Evolutionary conservation across 73 alveolate genomes (phyloP).

Genomic region (Paramecium tetraurelia): DNA sequence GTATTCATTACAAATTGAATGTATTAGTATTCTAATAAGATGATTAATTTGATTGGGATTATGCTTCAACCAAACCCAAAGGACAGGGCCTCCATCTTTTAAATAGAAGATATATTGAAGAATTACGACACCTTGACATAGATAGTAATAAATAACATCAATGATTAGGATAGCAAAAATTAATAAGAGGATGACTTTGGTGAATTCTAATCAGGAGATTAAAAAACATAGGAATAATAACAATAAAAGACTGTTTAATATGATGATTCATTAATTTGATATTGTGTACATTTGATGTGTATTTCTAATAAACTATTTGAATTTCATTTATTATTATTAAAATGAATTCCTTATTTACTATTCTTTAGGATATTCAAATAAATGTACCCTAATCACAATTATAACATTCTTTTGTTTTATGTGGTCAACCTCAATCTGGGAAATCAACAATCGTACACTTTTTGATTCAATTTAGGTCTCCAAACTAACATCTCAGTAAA

Average conservation of each 20-base stretch:
- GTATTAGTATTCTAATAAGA: constrained; percentile 19
- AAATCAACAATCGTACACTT: constrained; percentile 5
- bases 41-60: background rate
- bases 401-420: background rate
- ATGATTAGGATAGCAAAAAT: background rate
- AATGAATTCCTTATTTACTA: background rate
- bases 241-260: background rate
- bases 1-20: background rate
- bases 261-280: constrained; percentile 11
- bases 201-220: background rate
- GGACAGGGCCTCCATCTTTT: background rate
- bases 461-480: background rate
- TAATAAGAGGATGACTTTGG: background rate
- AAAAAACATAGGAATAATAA: background rate
- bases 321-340: background rate
- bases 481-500: background rate
- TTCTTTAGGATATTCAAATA: background rate
- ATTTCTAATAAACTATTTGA: background rate
- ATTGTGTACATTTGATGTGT: background rate
- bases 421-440: background rate
- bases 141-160: background rate
- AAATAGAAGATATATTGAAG: background rate
- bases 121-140: background rate
- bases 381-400: background rate
- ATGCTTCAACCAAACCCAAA: constrained; percentile 12